A percentile compares a stretch with the other conserved stretches of the same genome.
Evolutionary conservation across 2,329 filamentous ascomycete genomes (phyloP).

Genomic region (Colletotrichum godetiae): DNA sequence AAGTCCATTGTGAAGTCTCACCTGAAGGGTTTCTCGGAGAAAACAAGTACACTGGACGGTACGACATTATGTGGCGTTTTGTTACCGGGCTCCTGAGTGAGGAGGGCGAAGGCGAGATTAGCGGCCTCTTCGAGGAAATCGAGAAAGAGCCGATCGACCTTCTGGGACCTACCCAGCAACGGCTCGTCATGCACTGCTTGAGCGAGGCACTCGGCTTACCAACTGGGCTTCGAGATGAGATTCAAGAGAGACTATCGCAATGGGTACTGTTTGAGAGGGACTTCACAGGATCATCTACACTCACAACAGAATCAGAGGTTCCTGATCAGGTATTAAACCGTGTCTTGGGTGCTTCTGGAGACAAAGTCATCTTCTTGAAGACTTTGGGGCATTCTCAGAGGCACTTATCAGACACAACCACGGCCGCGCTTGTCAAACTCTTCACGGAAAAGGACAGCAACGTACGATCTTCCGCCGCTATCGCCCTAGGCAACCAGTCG

Average conservation of each 20-base stretch:
- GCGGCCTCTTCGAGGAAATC: conserved; percentile 36
- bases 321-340: conserved; percentile 31
- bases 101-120: too few species aligned
- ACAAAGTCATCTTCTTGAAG: background rate
- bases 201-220: conserved; percentile 41
- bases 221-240: background rate
- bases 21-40: background rate
- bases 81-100: too few species aligned
- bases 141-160: conserved; percentile 48
- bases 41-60: conserved; percentile 6
- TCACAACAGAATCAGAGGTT: conserved; percentile 36
- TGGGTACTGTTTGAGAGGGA: conserved; percentile 41
- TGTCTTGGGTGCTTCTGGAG: conserved; percentile 16
- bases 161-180: conserved; percentile 49
- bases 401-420: background rate
- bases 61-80: conserved; percentile 16
- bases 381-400: background rate
- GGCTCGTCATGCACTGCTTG: conserved; percentile 52
- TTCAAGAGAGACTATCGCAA: conserved; percentile 34
- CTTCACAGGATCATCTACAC: conserved; percentile 13
- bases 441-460: too few species aligned
- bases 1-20: background rate
- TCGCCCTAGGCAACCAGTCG: conserved; percentile 9
- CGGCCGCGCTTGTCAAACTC: background rate
- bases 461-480: background rate